These are phyloP conservation scores for Lasiodiplodia hormozganensis DNA, from an alignment of 2,329 filamentous ascomycete genomes.

Conservation along the genomic window DNA sequence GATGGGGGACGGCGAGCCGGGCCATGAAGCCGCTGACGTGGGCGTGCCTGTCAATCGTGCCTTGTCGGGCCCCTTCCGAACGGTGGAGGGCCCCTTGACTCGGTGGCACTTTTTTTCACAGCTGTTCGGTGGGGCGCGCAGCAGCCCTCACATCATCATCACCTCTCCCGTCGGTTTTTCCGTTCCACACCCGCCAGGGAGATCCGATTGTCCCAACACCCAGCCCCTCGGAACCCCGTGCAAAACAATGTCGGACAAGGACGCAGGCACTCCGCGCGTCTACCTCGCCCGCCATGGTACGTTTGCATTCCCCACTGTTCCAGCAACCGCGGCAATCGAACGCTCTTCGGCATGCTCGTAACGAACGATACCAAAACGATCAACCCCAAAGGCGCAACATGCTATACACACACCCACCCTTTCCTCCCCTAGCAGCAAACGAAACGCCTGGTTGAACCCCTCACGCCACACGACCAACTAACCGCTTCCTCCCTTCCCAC, in stretches of 20 bases:
- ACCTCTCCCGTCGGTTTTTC: background rate
- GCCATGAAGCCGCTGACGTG: conserved; percentile 4
- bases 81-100: background rate
- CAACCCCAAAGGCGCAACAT: background rate
- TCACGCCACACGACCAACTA: conserved; percentile 66
- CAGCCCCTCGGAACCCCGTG: background rate
- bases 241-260: conserved; percentile 34
- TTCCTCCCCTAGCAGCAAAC: conserved; percentile 63
- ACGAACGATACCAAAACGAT: background rate
- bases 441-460: background rate
- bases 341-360: background rate
- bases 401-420: background rate
- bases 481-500: conserved; percentile 34
- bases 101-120: background rate
- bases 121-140: background rate
- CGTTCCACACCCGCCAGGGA: background rate
- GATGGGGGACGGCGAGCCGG: background rate
- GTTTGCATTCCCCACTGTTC: background rate
- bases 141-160: conserved; percentile 4
- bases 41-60: conserved; percentile 1
- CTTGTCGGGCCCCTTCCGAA: background rate
- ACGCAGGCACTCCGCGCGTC: conserved; percentile 36
- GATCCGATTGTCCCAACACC: background rate
- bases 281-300: conserved; percentile 37
- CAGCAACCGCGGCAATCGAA: conserved; percentile 2